A percentile compares a stretch with the other conserved stretches of the same genome.
Evolutionary conservation across 2,329 filamentous ascomycete species (phyloP).

Genomic region (Aschersonia sp.): DNA sequence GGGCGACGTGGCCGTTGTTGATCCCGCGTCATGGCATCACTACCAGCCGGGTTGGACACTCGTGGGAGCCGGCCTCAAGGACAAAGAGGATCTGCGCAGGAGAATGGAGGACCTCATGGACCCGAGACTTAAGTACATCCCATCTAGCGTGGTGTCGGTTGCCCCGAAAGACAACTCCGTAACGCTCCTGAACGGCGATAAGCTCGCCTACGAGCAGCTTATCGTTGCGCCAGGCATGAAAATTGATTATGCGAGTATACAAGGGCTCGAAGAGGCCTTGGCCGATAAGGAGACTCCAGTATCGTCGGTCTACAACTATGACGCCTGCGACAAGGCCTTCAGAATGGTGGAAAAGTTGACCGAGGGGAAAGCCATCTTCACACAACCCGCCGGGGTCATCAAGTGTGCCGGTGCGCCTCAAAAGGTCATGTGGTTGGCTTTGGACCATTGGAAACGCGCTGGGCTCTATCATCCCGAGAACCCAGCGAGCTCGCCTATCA

Average conservation of each 20-base stretch:
- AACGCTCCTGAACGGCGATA: conserved; percentile 38
- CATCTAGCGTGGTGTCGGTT: conserved; percentile 32
- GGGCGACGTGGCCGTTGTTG: conserved; percentile 50
- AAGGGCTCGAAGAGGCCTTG: conserved; percentile 42
- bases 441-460: conserved; percentile 41
- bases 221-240: conserved; percentile 45
- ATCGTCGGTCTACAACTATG: conserved; percentile 43
- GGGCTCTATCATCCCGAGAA: conserved; percentile 28
- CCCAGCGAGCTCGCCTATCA: conserved; percentile 25
- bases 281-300: conserved; percentile 30
- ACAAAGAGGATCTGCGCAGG: conserved; percentile 40
- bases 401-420: conserved; percentile 50
- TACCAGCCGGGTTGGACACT: conserved; percentile 60
- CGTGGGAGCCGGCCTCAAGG: conserved; percentile 51
- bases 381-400: conserved; percentile 40
- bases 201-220: conserved; percentile 47
- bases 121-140: conserved; percentile 47
- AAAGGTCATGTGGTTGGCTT: conserved; percentile 47
- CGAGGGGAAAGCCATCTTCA: conserved; percentile 41
- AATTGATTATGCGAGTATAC: conserved; percentile 34
- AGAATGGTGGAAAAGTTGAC: conserved; percentile 29
- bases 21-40: conserved; percentile 48
- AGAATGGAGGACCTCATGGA: conserved; percentile 38
- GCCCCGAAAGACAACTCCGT: conserved; percentile 41
- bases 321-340: conserved; percentile 39